These are phyloP conservation scores for Mycosphaerella sp. DNA, from an alignment of 2,329 filamentous ascomycete genomes.

Conservation along the genomic window DNA sequence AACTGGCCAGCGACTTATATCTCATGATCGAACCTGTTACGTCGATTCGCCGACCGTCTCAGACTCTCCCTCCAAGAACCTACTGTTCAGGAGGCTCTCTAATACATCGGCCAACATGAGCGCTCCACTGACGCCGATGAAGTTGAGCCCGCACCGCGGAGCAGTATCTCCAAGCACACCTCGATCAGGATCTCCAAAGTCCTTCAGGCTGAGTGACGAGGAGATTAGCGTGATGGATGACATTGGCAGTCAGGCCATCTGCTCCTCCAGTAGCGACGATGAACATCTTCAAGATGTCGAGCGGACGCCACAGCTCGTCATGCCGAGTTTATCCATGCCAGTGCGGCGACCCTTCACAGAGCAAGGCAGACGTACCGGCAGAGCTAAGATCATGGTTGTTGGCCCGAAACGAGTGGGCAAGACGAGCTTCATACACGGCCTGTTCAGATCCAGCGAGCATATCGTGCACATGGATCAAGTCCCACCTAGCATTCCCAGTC, in stretches of 20 bases:
- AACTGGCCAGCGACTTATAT: constrained; percentile 33
- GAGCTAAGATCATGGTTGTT: constrained; percentile 81
- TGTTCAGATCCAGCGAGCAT: constrained; percentile 79
- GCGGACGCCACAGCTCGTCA: constrained; percentile 71
- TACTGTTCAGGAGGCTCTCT: constrained; percentile 25
- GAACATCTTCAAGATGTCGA: constrained; percentile 41
- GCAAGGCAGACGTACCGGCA: constrained; percentile 74
- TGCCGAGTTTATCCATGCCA: constrained; percentile 93
- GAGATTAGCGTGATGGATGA: constrained; percentile 50
- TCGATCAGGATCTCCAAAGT: constrained; percentile 54
- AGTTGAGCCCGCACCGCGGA: constrained; percentile 43
- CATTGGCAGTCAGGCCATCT: constrained; percentile 49
- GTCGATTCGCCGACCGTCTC: constrained; percentile 23
- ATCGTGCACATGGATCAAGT: constrained; percentile 83
- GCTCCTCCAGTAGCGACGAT: constrained; percentile 50
- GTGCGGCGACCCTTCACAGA: constrained; percentile 82
- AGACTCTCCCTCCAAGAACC: constrained; percentile 22
- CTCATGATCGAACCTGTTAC: constrained; percentile 27
- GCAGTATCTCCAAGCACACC: constrained; percentile 54
- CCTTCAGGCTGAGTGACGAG: constrained; percentile 54
- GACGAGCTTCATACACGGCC: constrained; percentile 79
- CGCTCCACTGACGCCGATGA: constrained; percentile 45
- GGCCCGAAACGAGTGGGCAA: constrained; percentile 78
- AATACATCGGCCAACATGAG: constrained; percentile 29
- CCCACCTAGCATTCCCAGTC: constrained; percentile 34